A percentile compares a stretch with the other conserved stretches of the same genome.
Evolutionary conservation across 805 yeast species (phyloP).

Genomic region (Scheffersomyces stipitis): DNA sequence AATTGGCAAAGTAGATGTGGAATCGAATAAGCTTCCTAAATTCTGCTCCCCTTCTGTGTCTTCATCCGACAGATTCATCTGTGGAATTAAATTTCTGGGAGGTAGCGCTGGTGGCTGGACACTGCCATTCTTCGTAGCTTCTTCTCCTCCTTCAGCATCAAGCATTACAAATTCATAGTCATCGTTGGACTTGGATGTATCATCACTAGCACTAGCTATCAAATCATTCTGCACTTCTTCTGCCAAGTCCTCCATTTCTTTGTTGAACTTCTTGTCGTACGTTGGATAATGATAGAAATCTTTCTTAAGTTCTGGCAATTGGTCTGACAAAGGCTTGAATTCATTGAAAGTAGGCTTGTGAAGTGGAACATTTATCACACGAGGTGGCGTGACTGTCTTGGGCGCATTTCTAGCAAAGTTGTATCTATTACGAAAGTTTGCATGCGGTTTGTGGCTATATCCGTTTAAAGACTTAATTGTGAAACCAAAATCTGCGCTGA

Average conservation of each 20-base stretch:
- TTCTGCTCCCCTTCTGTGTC: conserved; percentile 25
- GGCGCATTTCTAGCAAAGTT: conserved; percentile 1
- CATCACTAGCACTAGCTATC: conserved; percentile 4
- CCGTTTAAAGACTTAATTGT: conserved; percentile 32
- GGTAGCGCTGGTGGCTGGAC: conserved; percentile 4
- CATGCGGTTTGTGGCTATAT: neutral
- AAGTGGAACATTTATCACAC: conserved; percentile 47
- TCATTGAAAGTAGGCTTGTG: conserved; percentile 40
- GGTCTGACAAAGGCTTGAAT: conserved; percentile 26
- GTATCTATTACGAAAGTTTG: conserved; percentile 1
- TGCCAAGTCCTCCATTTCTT: conserved; percentile 12
- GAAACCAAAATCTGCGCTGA: conserved; percentile 51
- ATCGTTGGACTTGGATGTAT: conserved; percentile 7
- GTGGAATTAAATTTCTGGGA: conserved; percentile 8
- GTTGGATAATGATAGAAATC: conserved; percentile 33
- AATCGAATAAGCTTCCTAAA: conserved; percentile 13
- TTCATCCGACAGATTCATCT: conserved; percentile 26
- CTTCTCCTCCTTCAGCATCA: conserved; percentile 11
- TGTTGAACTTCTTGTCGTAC: conserved; percentile 10
- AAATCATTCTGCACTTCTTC: conserved; percentile 10
- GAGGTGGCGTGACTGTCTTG: conserved; percentile 11
- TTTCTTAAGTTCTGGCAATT: conserved; percentile 27
- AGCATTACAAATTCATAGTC: conserved; percentile 21
- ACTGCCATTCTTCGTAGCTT: conserved; percentile 2
- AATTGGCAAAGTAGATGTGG: conserved; percentile 6